Conservation (phyloP, 2,329 filamentous ascomycete genomes). For the Nemania sp. region DNA sequence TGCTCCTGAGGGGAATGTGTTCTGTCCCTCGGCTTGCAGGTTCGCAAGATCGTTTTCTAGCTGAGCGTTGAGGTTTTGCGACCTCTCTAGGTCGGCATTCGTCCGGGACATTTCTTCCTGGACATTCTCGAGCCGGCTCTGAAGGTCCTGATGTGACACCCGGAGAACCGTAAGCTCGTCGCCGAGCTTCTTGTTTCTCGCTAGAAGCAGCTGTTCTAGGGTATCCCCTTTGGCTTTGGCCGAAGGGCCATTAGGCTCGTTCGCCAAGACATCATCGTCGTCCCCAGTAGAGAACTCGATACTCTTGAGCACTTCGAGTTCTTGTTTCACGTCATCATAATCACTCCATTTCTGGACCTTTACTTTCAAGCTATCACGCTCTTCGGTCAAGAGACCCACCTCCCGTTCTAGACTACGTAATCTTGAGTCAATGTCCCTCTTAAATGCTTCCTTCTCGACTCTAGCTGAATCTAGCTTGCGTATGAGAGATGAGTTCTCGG, state of each 20-base stretch:
- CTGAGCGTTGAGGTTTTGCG: slow-evolving; percentile 85
- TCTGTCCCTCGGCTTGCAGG: slow-evolving; percentile 86
- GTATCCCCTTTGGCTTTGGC: slow-evolving; percentile 78
- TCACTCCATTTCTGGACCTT: slow-evolving; percentile 92
- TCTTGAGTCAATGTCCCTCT: slow-evolving; percentile 79
- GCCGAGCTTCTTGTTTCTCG: slow-evolving; percentile 94
- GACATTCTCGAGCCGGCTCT: slow-evolving; percentile 80
- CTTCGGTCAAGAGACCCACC: slow-evolving; percentile 77
- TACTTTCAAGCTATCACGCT: slow-evolving; percentile 81
- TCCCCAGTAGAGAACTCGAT: slow-evolving; percentile 96
- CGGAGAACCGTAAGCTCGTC: slow-evolving; percentile 93
- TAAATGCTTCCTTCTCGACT: slow-evolving; percentile 85
- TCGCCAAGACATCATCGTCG: slow-evolving; percentile 73
- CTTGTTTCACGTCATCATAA: slow-evolving; percentile 96
- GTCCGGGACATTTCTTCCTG: slow-evolving; percentile 86
- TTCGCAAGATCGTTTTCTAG: slow-evolving; percentile 91
- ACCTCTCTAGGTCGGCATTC: slow-evolving; percentile 87
- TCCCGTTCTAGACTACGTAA: slow-evolving; percentile 85
- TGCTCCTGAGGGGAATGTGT: slow-evolving; percentile 87
- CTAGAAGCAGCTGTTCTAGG: slow-evolving; percentile 89
- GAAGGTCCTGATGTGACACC: slow-evolving; percentile 93
- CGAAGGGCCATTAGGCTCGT: slow-evolving; percentile 62
- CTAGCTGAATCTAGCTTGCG: slow-evolving; percentile 86
- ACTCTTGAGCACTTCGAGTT: slow-evolving; percentile 95
- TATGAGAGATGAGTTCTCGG: slow-evolving; percentile 92